phyloP scores from a whole-genome alignment of 495 filamentous ascomycete genomes.

The Aspergillus egyptiacus region DNA sequence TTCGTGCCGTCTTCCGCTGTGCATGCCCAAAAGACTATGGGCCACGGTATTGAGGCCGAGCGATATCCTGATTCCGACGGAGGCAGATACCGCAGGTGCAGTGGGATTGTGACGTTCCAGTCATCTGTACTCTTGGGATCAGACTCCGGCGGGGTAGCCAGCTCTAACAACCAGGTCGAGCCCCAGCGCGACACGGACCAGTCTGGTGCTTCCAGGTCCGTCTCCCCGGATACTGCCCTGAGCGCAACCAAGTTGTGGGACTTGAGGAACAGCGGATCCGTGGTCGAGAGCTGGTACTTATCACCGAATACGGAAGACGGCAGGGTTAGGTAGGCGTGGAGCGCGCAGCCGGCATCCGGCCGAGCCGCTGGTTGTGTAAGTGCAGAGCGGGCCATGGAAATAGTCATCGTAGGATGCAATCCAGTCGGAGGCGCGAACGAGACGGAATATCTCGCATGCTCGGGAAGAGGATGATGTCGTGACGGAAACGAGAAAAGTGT shows the following conservation, averaged over 20 bases:
- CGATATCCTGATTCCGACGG: slow-evolving; percentile 49
- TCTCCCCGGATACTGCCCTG: slow-evolving; percentile 65
- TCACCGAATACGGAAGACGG: slow-evolving; percentile 82
- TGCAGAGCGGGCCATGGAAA: slow-evolving; percentile 39
- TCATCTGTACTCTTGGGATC: slow-evolving; percentile 19
- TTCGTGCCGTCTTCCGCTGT: slow-evolving; percentile 63
- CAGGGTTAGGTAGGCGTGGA: slow-evolving; percentile 81
- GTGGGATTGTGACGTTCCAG: slow-evolving; percentile 74
- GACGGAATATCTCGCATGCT: slow-evolving; percentile 37
- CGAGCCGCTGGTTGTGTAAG: slow-evolving; percentile 30
- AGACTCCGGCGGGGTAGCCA: slow-evolving; percentile 44
- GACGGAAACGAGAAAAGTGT: slow-evolving; percentile 88
- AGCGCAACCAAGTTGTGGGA: slow-evolving; percentile 70
- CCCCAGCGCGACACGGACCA: slow-evolving; percentile 79
- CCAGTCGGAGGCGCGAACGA: slow-evolving; percentile 65
- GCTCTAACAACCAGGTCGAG: slow-evolving; percentile 68
- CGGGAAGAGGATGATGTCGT: slow-evolving; percentile 61
- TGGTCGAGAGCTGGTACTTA: slow-evolving; percentile 67
- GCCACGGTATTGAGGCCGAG: slow-evolving; percentile 54
- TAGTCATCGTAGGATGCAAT: slow-evolving; percentile 78
- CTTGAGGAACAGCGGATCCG: slow-evolving; percentile 61
- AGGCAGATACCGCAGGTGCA: slow-evolving; percentile 81
- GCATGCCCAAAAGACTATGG: slow-evolving; percentile 92
- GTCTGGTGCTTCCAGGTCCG: slow-evolving; percentile 88
- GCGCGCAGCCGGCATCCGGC: slow-evolving; percentile 50